A percentile compares a stretch with the other conserved stretches of the same genome.
phyloP scores from a whole-genome alignment of 208 protist genomes.

The Blechomonas ayalai region DNA sequence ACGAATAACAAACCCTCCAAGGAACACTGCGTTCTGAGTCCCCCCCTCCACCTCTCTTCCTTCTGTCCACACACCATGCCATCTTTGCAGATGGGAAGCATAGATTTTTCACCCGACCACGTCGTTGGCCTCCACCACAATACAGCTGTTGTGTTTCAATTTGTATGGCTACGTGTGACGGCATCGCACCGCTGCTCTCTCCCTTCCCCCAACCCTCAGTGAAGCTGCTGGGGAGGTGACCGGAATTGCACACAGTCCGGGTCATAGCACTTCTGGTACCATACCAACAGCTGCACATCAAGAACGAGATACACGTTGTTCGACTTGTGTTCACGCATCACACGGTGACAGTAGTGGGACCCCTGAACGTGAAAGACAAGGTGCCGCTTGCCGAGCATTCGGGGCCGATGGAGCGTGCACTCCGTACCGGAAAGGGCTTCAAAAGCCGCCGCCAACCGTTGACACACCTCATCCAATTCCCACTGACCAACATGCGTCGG shows the following conservation, averaged over 20 bases:
- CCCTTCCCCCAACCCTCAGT: background rate
- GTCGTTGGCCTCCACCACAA: too few relatives aligned
- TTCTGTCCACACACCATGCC: too few relatives aligned
- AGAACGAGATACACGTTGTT: slow-evolving; percentile 77
- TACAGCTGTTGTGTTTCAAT: too few relatives aligned
- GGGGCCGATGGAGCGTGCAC: slow-evolving; percentile 19
- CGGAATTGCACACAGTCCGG: slow-evolving; percentile 62
- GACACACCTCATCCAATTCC: too few relatives aligned
- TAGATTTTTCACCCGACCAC: too few relatives aligned
- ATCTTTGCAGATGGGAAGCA: too few relatives aligned
- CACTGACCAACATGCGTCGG: too few relatives aligned
- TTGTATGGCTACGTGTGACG: too few relatives aligned
- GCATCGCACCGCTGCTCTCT: too few relatives aligned
- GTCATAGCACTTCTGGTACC: slow-evolving; percentile 82
- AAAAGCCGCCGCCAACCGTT: slow-evolving; percentile 21
- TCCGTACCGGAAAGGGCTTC: slow-evolving; percentile 7
- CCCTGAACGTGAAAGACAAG: slow-evolving; percentile 37
- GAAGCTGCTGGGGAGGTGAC: slow-evolving; percentile 9
- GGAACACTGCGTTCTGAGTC: too few relatives aligned
- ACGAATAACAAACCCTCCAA: too few relatives aligned
- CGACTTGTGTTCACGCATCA: slow-evolving; percentile 66
- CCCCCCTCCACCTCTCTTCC: too few relatives aligned
- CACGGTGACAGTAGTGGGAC: slow-evolving; percentile 62
- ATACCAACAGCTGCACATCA: slow-evolving; percentile 21
- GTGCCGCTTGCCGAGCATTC: slow-evolving; percentile 14